Evolutionary conservation across 495 filamentous ascomycete genomes (phyloP).

Genomic region (Apodospora peruviana): DNA sequence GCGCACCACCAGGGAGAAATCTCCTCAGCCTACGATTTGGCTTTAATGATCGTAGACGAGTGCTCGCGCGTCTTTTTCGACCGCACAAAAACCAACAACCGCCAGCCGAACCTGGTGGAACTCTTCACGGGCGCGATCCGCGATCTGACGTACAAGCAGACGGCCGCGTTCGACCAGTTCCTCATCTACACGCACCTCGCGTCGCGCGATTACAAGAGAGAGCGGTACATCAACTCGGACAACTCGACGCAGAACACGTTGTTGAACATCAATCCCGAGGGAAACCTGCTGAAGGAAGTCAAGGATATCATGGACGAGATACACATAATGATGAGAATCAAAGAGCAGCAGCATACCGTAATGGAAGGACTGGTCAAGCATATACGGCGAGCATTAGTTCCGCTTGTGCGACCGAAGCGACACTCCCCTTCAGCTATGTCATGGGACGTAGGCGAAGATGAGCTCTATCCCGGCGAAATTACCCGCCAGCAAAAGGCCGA

Average conservation of each 20-base stretch:
- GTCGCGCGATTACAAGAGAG: slow-evolving; percentile 17
- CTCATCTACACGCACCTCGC: slow-evolving; percentile 26
- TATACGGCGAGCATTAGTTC: slow-evolving; percentile 23
- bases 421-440: background rate
- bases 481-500: background rate
- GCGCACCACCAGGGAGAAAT: slow-evolving; percentile 47
- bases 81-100: slow-evolving; percentile 36
- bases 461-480: background rate
- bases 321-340: slow-evolving; percentile 62
- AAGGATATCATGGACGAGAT: slow-evolving; percentile 72
- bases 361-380: slow-evolving; percentile 56
- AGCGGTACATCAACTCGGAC: slow-evolving; percentile 24
- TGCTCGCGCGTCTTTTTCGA: slow-evolving; percentile 59
- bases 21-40: slow-evolving; percentile 57
- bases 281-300: slow-evolving; percentile 56
- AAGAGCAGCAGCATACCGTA: slow-evolving; percentile 51
- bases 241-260: slow-evolving; percentile 47
- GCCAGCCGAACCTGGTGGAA: slow-evolving; percentile 56
- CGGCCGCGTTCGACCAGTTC: slow-evolving; percentile 28
- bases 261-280: slow-evolving; percentile 66
- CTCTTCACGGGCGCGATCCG: slow-evolving; percentile 61
- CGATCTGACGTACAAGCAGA: slow-evolving; percentile 37
- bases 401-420: background rate
- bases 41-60: slow-evolving; percentile 55
- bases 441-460: slow-evolving; percentile 5